Percentiles rank a stretch among this genome's conserved stretches.
Evolutionary conservation across 2,329 filamentous ascomycete species (phyloP).

Genomic region (Calonectria hongkongensis): DNA sequence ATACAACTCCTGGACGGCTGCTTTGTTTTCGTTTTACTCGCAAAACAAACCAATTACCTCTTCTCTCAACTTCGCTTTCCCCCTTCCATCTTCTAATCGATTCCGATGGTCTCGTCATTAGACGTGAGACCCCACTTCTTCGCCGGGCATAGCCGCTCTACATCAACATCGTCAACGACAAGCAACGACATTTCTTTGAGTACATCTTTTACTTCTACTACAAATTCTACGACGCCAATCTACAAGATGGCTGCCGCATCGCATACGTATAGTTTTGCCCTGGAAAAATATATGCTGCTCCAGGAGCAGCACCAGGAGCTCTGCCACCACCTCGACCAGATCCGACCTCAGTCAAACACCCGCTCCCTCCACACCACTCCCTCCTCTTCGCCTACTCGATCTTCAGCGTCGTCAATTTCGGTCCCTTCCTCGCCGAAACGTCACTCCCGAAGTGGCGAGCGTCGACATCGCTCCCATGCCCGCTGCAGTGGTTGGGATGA

Average conservation of each 20-base stretch:
- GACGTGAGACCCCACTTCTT: constrained; percentile 53
- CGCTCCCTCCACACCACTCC: constrained; percentile 69
- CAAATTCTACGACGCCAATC: constrained; percentile 15
- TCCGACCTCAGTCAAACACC: constrained; percentile 65
- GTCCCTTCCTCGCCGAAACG: constrained; percentile 66
- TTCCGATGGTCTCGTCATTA: constrained; percentile 61
- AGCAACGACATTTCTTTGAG: constrained; percentile 36
- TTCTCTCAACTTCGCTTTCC: neutral
- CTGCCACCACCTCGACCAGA: constrained; percentile 69
- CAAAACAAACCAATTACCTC: constrained; percentile 20
- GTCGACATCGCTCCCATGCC: constrained; percentile 54
- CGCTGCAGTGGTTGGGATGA: constrained; percentile 60
- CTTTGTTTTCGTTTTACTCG: neutral
- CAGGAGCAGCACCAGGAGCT: constrained; percentile 74
- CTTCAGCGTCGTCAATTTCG: constrained; percentile 67
- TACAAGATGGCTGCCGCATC: constrained; percentile 56
- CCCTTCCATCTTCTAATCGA: constrained; percentile 30
- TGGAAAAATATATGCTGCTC: constrained; percentile 73
- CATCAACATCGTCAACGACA: constrained; percentile 50
- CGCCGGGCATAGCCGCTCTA: constrained; percentile 49
- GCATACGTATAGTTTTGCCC: constrained; percentile 66
- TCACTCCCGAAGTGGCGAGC: constrained; percentile 60
- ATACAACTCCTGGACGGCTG: constrained; percentile 14
- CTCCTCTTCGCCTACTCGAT: constrained; percentile 76
- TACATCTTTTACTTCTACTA: constrained; percentile 23